Conservation (phyloP, 2,329 filamentous ascomycete species). For the Botryotinia globosa region DNA sequence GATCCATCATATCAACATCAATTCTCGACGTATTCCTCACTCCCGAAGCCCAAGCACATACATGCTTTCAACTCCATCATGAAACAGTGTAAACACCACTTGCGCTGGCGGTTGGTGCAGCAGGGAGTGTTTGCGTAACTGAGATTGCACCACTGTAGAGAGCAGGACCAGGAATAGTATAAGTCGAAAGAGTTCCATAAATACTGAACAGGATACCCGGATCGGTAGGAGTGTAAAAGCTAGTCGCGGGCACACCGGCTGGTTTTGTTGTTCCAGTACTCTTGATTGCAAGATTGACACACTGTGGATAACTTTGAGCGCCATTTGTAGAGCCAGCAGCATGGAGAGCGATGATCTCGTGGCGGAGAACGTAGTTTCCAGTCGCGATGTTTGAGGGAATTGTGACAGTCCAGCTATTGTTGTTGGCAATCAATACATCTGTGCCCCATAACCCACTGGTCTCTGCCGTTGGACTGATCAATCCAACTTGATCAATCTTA, state of each 20-base stretch:
- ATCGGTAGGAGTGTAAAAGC: conserved; percentile 44
- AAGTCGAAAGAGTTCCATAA: conserved; percentile 39
- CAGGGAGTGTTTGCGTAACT: conserved; percentile 27
- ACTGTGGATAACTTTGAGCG: conserved; percentile 50
- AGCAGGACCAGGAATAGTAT: conserved; percentile 41
- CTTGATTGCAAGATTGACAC: conserved; percentile 48
- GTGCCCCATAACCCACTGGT: conserved; percentile 43
- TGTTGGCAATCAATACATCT: conserved; percentile 50
- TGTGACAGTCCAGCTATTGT: conserved; percentile 51
- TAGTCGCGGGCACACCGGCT: conserved; percentile 41
- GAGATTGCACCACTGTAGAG: conserved; percentile 31
- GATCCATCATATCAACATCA: neutral
- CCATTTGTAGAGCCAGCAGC: conserved; percentile 41
- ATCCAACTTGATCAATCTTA: conserved; percentile 43
- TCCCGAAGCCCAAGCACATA: neutral
- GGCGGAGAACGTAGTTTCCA: conserved; percentile 52
- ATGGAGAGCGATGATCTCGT: conserved; percentile 42
- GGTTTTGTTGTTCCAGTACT: conserved; percentile 43
- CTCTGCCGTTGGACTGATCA: conserved; percentile 35
- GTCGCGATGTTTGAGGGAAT: conserved; percentile 45
- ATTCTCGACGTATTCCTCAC: neutral
- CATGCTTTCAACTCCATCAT: neutral
- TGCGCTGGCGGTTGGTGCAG: conserved; percentile 28
- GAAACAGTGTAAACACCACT: conserved; percentile 26
- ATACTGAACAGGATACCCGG: conserved; percentile 44